phyloP scores from a whole-genome alignment of 805 yeast species.

The Saturnispora mendoncae region DNA sequence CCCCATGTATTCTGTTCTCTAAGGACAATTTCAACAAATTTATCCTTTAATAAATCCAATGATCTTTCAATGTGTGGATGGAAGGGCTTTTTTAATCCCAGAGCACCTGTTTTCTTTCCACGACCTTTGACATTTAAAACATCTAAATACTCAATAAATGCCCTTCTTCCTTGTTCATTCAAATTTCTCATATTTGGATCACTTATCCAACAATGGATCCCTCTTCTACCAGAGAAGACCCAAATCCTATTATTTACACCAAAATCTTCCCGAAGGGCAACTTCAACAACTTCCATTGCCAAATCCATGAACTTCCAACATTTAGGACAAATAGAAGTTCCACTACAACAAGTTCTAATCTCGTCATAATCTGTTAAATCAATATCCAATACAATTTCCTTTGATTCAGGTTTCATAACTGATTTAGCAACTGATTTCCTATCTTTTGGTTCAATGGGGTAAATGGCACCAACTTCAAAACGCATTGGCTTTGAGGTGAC shows the following conservation, averaged over 20 bases:
- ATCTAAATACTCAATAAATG: conserved; percentile 78
- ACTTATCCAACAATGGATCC: conserved; percentile 97
- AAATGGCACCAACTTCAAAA: conserved; percentile 92
- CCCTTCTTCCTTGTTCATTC: conserved; percentile 64
- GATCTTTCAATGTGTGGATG: conserved; percentile 85
- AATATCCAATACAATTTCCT: conserved; percentile 91
- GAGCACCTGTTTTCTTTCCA: conserved; percentile 33
- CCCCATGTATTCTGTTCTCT: conserved; percentile 87
- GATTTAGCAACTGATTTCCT: conserved; percentile 67
- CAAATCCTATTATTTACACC: conserved; percentile 81
- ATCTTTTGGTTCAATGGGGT: conserved; percentile 78
- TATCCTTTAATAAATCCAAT: conserved; percentile 51
- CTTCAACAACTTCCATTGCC: conserved; percentile 68
- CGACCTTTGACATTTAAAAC: conserved; percentile 50
- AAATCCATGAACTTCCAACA: conserved; percentile 92
- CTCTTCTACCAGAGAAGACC: conserved; percentile 98
- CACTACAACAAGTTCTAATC: conserved; percentile 85
- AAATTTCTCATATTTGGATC: conserved; percentile 71
- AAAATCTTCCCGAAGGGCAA: conserved; percentile 73
- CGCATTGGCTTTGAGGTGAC: conserved; percentile 72
- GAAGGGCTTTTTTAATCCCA: conserved; percentile 63
- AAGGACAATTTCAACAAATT: conserved; percentile 58
- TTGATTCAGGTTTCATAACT: conserved; percentile 70
- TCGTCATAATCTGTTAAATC: conserved; percentile 97
- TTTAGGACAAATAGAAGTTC: conserved; percentile 72